Percentiles rank a stretch among this genome's conserved stretches.
Conservation (phyloP, 2,329 filamentous ascomycete genomes). For the Fusarium pininemorale region DNA sequence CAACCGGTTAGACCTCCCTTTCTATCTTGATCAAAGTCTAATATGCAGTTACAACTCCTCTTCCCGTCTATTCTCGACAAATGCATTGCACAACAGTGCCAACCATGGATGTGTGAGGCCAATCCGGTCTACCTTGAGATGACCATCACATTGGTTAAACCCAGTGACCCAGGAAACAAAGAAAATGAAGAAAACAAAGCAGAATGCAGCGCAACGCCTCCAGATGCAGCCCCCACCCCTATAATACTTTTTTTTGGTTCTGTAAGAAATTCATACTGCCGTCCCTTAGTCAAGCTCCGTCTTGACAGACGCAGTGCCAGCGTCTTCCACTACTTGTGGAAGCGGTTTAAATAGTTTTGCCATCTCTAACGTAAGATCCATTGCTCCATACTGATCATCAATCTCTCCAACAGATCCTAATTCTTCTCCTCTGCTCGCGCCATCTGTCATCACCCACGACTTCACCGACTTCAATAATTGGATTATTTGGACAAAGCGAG, state of each 20-base stretch:
- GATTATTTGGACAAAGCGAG: conserved; percentile 68
- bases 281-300: conserved; percentile 49
- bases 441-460: conserved; percentile 69
- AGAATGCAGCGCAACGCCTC: conserved; percentile 53
- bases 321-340: conserved; percentile 54
- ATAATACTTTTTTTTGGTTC: conserved; percentile 45
- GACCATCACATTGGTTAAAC: conserved; percentile 32
- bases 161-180: conserved; percentile 38
- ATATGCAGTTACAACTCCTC: conserved; percentile 51
- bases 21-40: conserved; percentile 54
- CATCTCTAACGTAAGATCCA: conserved; percentile 75
- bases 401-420: conserved; percentile 75
- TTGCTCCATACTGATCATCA: conserved; percentile 71
- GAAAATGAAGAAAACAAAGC: conserved; percentile 42
- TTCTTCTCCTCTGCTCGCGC: conserved; percentile 71
- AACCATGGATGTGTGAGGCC: conserved; percentile 44
- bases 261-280: conserved; percentile 44
- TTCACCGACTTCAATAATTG: conserved; percentile 68
- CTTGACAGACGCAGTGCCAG: conserved; percentile 54
- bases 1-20: conserved; percentile 43
- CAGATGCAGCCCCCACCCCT: conserved; percentile 50
- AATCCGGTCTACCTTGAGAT: conserved; percentile 33
- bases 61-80: conserved; percentile 50
- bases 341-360: conserved; percentile 74
- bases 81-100: conserved; percentile 48